Conservation (phyloP, 768 basidiomycete species). For the Paxillus ammoniavirescens region DNA sequence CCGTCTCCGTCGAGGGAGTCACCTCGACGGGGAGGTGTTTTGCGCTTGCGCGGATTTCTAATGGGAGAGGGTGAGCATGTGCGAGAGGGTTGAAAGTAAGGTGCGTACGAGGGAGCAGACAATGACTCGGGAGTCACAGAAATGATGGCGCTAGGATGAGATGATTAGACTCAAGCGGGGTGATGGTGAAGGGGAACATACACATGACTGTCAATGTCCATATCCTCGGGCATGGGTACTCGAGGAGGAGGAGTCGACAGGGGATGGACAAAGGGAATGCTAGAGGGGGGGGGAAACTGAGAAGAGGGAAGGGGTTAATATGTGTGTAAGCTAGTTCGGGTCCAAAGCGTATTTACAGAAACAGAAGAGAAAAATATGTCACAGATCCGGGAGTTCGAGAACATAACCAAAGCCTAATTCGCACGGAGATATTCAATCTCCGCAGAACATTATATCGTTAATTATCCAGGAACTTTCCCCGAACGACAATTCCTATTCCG, state of each 20-base stretch:
- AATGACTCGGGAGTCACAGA: slow-evolving; percentile 15
- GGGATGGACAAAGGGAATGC: slow-evolving; percentile 2
- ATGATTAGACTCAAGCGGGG: slow-evolving; percentile 8
- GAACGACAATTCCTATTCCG: slow-evolving; percentile 20
- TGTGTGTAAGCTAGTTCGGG: slow-evolving; percentile 35
- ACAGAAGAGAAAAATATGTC: slow-evolving; percentile 38
- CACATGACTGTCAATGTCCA: slow-evolving; percentile 19
- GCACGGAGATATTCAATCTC: slow-evolving; percentile 34
- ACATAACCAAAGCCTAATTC: slow-evolving; percentile 38
- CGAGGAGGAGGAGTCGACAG: neutral
- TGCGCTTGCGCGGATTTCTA: slow-evolving; percentile 42
- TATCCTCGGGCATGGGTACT: slow-evolving; percentile 14
- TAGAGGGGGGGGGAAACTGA: slow-evolving; percentile 13
- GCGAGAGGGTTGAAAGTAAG: slow-evolving; percentile 15
- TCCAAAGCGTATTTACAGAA: slow-evolving; percentile 40
- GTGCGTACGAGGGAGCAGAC: slow-evolving; percentile 19
- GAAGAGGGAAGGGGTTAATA: slow-evolving; percentile 31
- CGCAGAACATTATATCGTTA: slow-evolving; percentile 27
- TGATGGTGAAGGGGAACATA: slow-evolving; percentile 9
- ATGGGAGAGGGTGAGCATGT: slow-evolving; percentile 8
- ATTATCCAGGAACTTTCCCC: slow-evolving; percentile 34
- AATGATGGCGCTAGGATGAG: slow-evolving; percentile 8
- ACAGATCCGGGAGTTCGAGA: slow-evolving; percentile 40
- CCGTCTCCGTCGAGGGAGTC: slow-evolving; percentile 14
- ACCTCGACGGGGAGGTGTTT: slow-evolving; percentile 30